Conservation (phyloP, 768 basidiomycete genomes). For the Suillus cothurnatus region DNA sequence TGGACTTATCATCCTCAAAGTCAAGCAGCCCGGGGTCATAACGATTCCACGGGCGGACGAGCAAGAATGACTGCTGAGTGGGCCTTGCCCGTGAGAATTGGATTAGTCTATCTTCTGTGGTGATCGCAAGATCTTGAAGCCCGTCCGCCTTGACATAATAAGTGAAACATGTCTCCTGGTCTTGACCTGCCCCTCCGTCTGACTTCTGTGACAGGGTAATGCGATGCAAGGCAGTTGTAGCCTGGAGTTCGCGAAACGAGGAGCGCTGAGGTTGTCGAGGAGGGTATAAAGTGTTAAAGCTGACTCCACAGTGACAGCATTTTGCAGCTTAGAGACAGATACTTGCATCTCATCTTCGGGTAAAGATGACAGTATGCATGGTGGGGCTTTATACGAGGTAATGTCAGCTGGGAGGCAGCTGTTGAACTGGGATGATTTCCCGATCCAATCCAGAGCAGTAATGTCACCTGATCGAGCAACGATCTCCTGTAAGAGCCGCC, state of each 20-base stretch:
- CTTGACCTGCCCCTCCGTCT: not conserved
- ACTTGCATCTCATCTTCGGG: not conserved
- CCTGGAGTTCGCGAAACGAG: not conserved
- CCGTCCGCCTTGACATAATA: not conserved
- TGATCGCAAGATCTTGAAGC: not conserved
- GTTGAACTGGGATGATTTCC: not conserved
- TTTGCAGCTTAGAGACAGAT: not conserved
- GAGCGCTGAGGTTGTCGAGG: not conserved
- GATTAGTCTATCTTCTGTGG: not conserved
- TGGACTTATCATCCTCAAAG: not conserved
- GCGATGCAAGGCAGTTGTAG: not conserved
- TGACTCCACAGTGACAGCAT: not conserved
- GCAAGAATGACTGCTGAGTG: not conserved
- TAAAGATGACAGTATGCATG: not conserved
- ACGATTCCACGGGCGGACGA: not conserved
- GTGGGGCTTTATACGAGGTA: not conserved
- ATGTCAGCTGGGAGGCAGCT: conserved; percentile 2
- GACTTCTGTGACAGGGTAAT: not conserved
- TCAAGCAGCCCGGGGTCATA: not conserved
- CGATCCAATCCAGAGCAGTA: not conserved
- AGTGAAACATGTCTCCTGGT: not conserved
- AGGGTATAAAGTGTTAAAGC: not conserved
- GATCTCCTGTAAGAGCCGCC: not conserved
- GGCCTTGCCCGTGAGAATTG: not conserved
- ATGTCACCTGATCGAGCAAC: not conserved